Percentiles rank a stretch among this genome's conserved stretches.
phyloP scores from a whole-genome alignment of 2,329 filamentous ascomycete genomes.

The Epichloe uncinata region DNA sequence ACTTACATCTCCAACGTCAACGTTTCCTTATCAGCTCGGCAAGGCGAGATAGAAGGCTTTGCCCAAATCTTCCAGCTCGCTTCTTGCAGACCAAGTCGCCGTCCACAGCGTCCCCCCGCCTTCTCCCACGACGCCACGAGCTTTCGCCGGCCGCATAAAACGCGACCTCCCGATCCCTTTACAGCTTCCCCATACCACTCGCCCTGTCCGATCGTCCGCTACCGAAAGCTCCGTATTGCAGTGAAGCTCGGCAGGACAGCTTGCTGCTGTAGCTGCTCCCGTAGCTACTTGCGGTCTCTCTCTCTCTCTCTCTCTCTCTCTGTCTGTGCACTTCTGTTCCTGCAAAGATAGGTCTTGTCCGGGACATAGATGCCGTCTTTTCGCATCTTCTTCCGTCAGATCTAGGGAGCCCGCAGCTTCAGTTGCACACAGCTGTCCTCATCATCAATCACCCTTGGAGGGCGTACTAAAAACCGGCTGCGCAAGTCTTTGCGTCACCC shows the following conservation, averaged over 20 bases:
- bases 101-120: not conserved
- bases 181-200: not conserved
- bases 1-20: not conserved
- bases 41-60: not conserved
- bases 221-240: not conserved
- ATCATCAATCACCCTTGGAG: not conserved
- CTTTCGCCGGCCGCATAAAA: slow-evolving; percentile 16
- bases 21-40: not conserved
- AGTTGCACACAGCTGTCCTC: not conserved
- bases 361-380: not conserved
- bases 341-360: not conserved
- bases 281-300: too few species aligned
- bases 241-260: slow-evolving; percentile 1
- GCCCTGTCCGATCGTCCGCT: not conserved
- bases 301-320: not conserved
- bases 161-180: slow-evolving; percentile 12
- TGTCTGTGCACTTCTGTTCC: not conserved
- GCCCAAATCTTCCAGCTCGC: not conserved
- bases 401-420: not conserved
- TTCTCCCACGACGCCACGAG: slow-evolving; percentile 1
- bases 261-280: not conserved
- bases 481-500: not conserved
- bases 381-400: not conserved
- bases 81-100: not conserved
- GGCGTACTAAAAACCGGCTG: not conserved